Evolutionary conservation across 805 yeast genomes (phyloP), one percentile per base, ranked within the genome.

Genomic region (Saturnispora quitensis): DNA sequence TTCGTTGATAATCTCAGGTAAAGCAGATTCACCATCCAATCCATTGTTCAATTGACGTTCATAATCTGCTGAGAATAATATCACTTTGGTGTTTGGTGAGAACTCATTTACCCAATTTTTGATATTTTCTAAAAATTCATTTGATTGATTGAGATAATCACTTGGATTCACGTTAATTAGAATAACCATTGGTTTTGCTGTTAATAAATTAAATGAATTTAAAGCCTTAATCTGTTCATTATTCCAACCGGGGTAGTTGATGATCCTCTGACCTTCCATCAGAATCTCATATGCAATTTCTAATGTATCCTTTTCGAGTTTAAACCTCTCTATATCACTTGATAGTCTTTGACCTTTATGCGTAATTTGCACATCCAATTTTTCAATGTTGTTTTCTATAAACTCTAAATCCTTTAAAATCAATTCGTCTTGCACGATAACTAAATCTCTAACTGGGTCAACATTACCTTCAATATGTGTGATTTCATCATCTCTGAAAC

Each of bases 171-270:
- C 78, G 75, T 93, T 93, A 62, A 91, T 84, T 64, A 93, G 78
- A 74, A 87, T 90, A 62, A 95, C 89, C 62, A 93, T 79, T 57
- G 98, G 97, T 73, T 93, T 93, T 57, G 99, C 97, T 13, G 98
- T 89, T 64, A 93, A 77, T 63, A 93, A 77, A 62, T 80, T 78
- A 86, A 90, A 86, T 53, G 78, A 62, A 79, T 93, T 93, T 74
- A 93, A 85, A 51, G 80, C 74, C 70, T 89, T 97, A 52, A 93
- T 91, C 74, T 93, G 97, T 73, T 88, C 89, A 56, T 83, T 76
- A 50, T 86, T 74, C 99, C 99, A 93, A 58, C 73, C 74, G 60
- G 82, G 86, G 64, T 58, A 58, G 65, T 89, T 90, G 60, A 91
- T 87, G 56, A 93, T 82, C 73, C 96, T 86, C 64, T 86, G 81